Evolutionary conservation across 2,329 filamentous ascomycete species (phyloP), one percentile per base, ranked within the genome.

Genomic region (Colletotrichum caudatum): DNA sequence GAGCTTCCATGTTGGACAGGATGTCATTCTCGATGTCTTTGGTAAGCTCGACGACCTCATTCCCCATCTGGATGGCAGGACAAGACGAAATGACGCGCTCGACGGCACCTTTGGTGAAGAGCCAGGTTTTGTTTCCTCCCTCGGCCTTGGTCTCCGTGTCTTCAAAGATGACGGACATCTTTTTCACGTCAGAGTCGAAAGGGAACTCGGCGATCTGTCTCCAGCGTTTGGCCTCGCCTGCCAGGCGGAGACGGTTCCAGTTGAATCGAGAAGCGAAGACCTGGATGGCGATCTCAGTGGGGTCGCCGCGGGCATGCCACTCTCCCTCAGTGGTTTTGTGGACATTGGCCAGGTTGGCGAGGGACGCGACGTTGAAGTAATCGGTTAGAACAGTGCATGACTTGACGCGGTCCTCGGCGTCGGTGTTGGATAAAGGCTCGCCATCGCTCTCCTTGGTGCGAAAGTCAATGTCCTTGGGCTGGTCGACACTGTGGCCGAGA

Each of bases 121-220:
- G 81, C 79, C 80, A 84, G 74, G 84, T 83, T 65, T 83, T 80
- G 62, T 56, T 69, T 33, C 26, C 50, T 18, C 44, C 53, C 7
- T 57, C 53, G 23, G 14, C 12, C 37, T 39, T 78, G 1, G 77
- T 78, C 9, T 81, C 77, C 18, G 75, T 76, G 29, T 86, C 79
- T 54, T 85, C 77, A 78, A 91, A 92, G 64, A 93, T 89, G 48
- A 93, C 91, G 0, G 91, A 92, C 92, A 94, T 94, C 76, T 91
- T 92, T 83, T 94, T 94, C 74, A 93, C 87, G 69, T 89, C 89
- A 0, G 91, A 93, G 77, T 94, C 92, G 74, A 94, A 94, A 0
- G 91, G 92, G 70, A 92, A 93, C 75, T 94, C 92, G 1, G 89
- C 88, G 33, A 90, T 81, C 74, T 91, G 84, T 26, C 81, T 82